Base-by-base conservation (phyloP, 441 rosid genomes). In the Pelargonium cotyledonis region DNA sequence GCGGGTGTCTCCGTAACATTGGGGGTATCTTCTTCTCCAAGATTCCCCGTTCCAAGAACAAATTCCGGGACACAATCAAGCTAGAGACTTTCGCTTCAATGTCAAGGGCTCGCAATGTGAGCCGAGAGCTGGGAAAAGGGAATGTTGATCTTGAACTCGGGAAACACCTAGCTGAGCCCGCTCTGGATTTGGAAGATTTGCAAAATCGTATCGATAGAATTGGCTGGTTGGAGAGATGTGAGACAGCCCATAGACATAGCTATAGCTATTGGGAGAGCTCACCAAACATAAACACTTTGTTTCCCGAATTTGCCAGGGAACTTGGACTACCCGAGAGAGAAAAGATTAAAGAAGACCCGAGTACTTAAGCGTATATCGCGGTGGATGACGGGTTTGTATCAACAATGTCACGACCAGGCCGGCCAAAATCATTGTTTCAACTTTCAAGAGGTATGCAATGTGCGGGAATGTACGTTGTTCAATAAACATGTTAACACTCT, bases 21-120 rank as follows among this genome's bases (percentile, higher is more conserved):
- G 29, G 47, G 68, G 86, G 85, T 63, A 65, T 77, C 65, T 84
- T 87, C 71, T 82, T 72, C 76, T 76, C 88, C 46, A 81, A 74
- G 70, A 81, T 81, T 73, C 88, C 94, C n/a, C 73, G 74, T 70
- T 85, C 94, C 7, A 85, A 75, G 75, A 85, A 75, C 79, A 78
- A 75, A 68, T 86, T 86, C 73, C 75, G 91, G 75, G 85, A 49
- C n/a, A 80, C 72, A 71, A 80, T 81, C 51, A 72, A 75, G 71
- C 71, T 68, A 57, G 82, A 86, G 46, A 1, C 46, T 70, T 73
- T 75, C 31, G 11, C 35, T 40, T 61, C 83, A 57, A 51, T 77
- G 77, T 63, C 82, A 2, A 19, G 68, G 57, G 78, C 76, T 60
- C 83, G 58, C 16, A n/a, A 81, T 58, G 57, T 67, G 77, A 80